Base-by-base conservation (phyloP, 2,329 filamentous ascomycete genomes). In the Sphaceloma murrayae region DNA sequence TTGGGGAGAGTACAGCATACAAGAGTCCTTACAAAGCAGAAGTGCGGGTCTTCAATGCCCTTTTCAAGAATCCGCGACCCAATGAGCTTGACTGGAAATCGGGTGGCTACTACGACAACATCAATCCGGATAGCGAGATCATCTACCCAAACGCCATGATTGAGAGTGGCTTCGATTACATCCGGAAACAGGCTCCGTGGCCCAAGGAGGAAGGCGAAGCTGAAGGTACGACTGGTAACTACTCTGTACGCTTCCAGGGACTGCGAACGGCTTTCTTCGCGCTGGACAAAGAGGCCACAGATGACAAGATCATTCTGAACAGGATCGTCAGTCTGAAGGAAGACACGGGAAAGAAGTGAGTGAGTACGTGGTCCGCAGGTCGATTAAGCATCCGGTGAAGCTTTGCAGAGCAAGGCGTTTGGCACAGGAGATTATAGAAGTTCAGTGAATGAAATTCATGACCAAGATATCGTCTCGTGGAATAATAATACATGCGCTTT, bases 241-340 rank as follows among this genome's bases (percentile, higher is more conserved):
- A 77, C 17, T 84, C 85, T 45, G 81, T 95, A 5, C 73, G 89
- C 36, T 96, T 96, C 73, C 89, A 96, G 70, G 89, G 79, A 2
- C 79, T 94, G 72, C 75, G 89, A 18, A 83, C 89, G 33, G 89
- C 82, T 7, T 94, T 93, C 60, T 91, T 91, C 66, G 78, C 78
- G 68, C 70, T 93, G 61, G 88, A 95, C 60, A 76, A 74, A 39
- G 86, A 94, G 55, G 63, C 58, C 0, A 62, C 61, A 30, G 75
- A 77, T 22, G 83, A 85, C n/a, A 85, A 81, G 62, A 70, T 94
- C 52, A 76, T 96, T 36, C 67, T 96, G 21, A 96, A 96, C 67
- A 75, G 86, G 42, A 95, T 96, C 56, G 88, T 96, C 16, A 85
- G 82, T 36, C 64, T 95, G 57, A 94, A 94, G 68, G 88, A 94